phyloP scores from a whole-genome alignment of 306 rosid species.

The Acmispon strigosus region DNA sequence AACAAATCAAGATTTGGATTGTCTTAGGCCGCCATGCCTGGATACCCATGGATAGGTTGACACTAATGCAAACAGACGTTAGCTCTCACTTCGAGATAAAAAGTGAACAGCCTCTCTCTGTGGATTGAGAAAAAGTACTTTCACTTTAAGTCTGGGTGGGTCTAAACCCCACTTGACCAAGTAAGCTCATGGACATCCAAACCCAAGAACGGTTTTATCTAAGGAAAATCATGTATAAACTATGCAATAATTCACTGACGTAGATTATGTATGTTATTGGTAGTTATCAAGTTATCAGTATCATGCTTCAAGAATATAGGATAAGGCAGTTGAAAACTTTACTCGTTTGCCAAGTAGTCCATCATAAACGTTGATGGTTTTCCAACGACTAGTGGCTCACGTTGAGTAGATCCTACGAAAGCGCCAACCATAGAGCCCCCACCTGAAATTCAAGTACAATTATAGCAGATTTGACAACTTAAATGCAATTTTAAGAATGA shows the following conservation, averaged over 20 bases:
- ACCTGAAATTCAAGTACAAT: constrained; percentile 48
- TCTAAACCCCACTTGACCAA: no score
- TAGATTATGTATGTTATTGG: neutral
- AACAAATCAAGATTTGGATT: neutral
- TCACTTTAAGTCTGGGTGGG: no score
- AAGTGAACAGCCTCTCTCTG: no score
- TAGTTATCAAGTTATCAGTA: neutral
- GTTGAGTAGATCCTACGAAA: constrained; percentile 79
- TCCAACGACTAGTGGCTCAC: constrained; percentile 92
- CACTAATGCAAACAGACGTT: no score
- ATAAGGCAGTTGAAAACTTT: constrained; percentile 16
- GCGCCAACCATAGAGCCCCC: constrained; percentile 99
- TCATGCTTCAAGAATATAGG: neutral
- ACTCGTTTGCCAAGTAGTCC: constrained; percentile 87
- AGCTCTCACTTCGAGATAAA: no score
- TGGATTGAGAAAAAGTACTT: no score
- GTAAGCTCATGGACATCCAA: no score
- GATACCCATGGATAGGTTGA: no score
- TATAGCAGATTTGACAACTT: neutral
- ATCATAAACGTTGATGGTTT: constrained; percentile 99
- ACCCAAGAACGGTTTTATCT: no score
- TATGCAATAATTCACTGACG: no score
- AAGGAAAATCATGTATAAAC: no score
- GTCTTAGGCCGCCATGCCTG: no score
- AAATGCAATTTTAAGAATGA: neutral